Percentiles rank a stretch among this genome's conserved stretches.
Conservation (phyloP, 163 green algal species). For the Scenedesmus sp. region DNA sequence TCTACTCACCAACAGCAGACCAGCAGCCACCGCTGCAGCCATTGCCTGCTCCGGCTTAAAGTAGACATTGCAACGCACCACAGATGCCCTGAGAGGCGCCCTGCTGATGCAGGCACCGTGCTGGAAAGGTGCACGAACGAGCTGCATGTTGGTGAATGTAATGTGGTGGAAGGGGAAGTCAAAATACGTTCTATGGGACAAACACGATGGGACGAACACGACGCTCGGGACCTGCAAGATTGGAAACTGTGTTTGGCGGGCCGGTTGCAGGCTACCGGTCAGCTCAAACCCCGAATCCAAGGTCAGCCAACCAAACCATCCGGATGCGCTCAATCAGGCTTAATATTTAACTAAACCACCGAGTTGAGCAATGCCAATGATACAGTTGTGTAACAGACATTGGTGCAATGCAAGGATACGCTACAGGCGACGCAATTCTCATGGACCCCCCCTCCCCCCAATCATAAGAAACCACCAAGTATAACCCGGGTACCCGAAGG, state of each 20-base stretch:
- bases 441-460: not conserved
- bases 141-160: not conserved
- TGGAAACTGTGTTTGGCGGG: not conserved
- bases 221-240: not conserved
- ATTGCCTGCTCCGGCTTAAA: slow-evolving; percentile 19
- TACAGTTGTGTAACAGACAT: not conserved
- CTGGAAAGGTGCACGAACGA: not conserved
- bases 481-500: too few relatives aligned
- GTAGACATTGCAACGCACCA: slow-evolving; percentile 15
- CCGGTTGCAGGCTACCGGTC: slow-evolving; percentile 12
- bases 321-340: not conserved
- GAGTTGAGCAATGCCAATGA: not conserved
- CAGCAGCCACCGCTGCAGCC: not conserved
- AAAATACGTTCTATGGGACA: not conserved
- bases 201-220: not conserved
- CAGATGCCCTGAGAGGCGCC: not conserved
- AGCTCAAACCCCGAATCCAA: not conserved
- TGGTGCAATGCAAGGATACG: not conserved
- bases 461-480: not conserved
- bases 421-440: not conserved
- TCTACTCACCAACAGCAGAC: slow-evolving; percentile 35
- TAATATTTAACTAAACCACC: too few relatives aligned
- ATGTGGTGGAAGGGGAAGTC: not conserved
- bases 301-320: not conserved
- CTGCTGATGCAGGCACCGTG: not conserved